Conservation (phyloP, 1,284 basidiomycete species). For the Apiotrichum domesticum region DNA sequence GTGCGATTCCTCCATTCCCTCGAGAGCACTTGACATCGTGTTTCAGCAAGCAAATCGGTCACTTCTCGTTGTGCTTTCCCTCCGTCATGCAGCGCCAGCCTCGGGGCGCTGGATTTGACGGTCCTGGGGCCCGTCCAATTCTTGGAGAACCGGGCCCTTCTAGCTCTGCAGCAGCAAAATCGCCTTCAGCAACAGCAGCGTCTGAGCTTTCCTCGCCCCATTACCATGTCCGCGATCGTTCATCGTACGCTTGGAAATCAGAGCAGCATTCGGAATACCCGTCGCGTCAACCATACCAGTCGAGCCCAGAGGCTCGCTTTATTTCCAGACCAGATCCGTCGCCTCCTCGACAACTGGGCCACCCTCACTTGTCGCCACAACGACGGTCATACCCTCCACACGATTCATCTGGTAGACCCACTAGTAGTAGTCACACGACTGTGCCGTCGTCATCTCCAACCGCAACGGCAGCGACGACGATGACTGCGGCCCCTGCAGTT, state of each 20-base stretch:
- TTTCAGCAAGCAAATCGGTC: too few relatives aligned
- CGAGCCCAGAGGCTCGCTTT: not conserved
- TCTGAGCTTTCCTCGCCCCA: not conserved
- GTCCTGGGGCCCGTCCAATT: constrained; percentile 24
- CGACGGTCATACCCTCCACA: not conserved
- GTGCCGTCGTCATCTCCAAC: not conserved
- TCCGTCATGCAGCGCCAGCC: constrained; percentile 4
- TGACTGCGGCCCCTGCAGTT: constrained; percentile 3
- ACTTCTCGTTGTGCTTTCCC: not conserved
- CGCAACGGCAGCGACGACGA: not conserved
- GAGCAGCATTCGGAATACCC: not conserved
- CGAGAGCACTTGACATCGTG: too few relatives aligned
- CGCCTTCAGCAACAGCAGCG: not conserved
- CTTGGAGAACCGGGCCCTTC: constrained; percentile 15
- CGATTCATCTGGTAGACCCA: not conserved
- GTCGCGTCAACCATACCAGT: not conserved
- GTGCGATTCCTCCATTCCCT: too few relatives aligned
- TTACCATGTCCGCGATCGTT: not conserved
- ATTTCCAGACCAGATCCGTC: not conserved
- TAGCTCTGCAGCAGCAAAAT: not conserved
- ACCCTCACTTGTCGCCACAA: not conserved
- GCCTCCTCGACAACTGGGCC: not conserved
- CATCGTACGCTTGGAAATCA: not conserved
- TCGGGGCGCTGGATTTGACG: constrained; percentile 16
- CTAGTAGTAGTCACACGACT: not conserved